A percentile compares a stretch with the other conserved stretches of the same genome.
phyloP scores from a whole-genome alignment of 1,139 yeast genomes.

The Suhomyces choctaworum region DNA sequence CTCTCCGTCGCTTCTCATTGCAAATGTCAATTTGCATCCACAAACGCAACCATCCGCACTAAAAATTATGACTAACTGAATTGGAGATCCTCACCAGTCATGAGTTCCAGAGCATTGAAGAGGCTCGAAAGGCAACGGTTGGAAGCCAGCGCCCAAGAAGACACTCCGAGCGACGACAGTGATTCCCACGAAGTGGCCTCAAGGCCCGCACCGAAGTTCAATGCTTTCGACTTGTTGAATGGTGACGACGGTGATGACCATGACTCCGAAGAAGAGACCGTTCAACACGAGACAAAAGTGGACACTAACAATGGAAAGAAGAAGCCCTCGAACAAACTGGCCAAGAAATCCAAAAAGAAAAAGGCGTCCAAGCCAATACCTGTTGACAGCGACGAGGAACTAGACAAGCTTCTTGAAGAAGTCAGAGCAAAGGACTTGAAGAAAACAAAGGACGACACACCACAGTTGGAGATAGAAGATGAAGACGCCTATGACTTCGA shows the following conservation, averaged over 20 bases:
- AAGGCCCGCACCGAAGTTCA: slow-evolving; percentile 28
- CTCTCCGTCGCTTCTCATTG: neutral
- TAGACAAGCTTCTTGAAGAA: slow-evolving; percentile 42
- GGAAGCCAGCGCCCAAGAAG: slow-evolving; percentile 22
- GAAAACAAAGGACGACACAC: slow-evolving; percentile 25
- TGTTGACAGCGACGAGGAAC: slow-evolving; percentile 40
- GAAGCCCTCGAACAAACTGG: slow-evolving; percentile 19
- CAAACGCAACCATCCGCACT: slow-evolving; percentile 9
- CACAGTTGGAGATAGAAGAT: slow-evolving; percentile 5
- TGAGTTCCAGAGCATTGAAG: slow-evolving; percentile 72
- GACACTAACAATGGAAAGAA: slow-evolving; percentile 9
- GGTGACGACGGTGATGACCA: slow-evolving; percentile 37
- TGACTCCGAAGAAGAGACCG: slow-evolving; percentile 22
- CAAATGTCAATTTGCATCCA: slow-evolving; percentile 8
- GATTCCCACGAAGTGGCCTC: slow-evolving; percentile 7
- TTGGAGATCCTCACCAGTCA: slow-evolving; percentile 18
- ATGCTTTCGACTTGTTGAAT: slow-evolving; percentile 56
- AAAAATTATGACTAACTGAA: slow-evolving; percentile 1
- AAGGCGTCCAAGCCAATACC: slow-evolving; percentile 7
- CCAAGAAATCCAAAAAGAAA: slow-evolving; percentile 15
- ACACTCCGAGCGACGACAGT: neutral
- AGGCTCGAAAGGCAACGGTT: slow-evolving; percentile 48
- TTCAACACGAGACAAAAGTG: slow-evolving; percentile 20
- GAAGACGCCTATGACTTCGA: slow-evolving; percentile 34
- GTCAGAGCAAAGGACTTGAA: slow-evolving; percentile 22